These are phyloP conservation scores for Paracorniculantispora psalliotae DNA, from an alignment of 2,329 filamentous ascomycete genomes.

Conservation along the genomic window DNA sequence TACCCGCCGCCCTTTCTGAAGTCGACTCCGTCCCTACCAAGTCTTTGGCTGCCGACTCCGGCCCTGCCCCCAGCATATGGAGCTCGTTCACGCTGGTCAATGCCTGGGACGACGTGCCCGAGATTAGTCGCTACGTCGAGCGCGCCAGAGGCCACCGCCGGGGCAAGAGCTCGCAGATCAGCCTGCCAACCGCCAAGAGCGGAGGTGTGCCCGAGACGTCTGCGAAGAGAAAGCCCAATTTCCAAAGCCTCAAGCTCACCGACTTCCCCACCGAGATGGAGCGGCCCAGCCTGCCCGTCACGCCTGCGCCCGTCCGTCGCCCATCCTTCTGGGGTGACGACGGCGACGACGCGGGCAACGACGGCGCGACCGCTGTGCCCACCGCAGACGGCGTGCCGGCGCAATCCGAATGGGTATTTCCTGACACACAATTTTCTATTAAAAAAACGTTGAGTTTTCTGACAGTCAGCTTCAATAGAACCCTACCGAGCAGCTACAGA, in stretches of 20 bases:
- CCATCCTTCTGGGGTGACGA: conserved; percentile 60
- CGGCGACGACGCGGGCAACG: conserved; percentile 35
- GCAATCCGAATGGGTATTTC: conserved; percentile 92
- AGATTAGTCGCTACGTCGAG: conserved; percentile 84
- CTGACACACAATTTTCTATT: neutral
- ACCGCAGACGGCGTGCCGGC: conserved; percentile 76
- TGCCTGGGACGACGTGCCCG: conserved; percentile 88
- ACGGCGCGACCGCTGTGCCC: conserved; percentile 58
- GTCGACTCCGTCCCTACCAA: neutral
- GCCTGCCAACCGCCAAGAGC: neutral
- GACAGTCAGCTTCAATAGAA: conserved; percentile 49
- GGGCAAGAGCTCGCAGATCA: conserved; percentile 31
- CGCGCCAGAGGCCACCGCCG: conserved; percentile 60
- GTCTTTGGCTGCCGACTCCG: conserved; percentile 10
- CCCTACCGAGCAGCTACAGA: conserved; percentile 63
- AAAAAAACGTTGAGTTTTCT: neutral
- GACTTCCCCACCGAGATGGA: conserved; percentile 83
- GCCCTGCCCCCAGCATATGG: conserved; percentile 58
- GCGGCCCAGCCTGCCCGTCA: conserved; percentile 83
- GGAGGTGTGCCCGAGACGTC: neutral
- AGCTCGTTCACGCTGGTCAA: conserved; percentile 70
- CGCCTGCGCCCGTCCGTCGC: conserved; percentile 72
- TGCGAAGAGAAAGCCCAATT: conserved; percentile 3
- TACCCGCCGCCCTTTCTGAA: conserved; percentile 11
- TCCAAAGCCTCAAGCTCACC: conserved; percentile 57